Conservation (phyloP, 2,329 filamentous ascomycete genomes). For the Trichoderma asperellum region DNA sequence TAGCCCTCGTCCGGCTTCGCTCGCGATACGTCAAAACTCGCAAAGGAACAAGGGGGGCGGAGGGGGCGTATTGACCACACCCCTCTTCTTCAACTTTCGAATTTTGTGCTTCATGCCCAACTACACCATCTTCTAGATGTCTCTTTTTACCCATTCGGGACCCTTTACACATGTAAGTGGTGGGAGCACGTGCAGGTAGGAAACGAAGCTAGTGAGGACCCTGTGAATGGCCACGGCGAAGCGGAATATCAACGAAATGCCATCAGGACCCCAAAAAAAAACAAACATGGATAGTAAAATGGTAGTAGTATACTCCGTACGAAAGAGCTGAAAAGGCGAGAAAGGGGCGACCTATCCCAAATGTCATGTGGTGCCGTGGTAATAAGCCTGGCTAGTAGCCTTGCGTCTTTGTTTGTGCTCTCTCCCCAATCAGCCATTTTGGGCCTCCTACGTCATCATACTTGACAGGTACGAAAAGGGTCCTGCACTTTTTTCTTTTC, state of each 20-base stretch:
- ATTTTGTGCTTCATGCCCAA: slow-evolving; percentile 17
- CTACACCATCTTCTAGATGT: background rate
- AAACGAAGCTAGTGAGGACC: slow-evolving; percentile 1
- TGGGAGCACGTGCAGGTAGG: background rate
- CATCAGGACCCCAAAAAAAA: background rate
- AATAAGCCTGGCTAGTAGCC: slow-evolving; percentile 18
- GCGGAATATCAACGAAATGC: background rate
- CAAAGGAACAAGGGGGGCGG: background rate
- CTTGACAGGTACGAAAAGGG: background rate
- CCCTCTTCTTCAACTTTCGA: background rate
- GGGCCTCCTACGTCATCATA: slow-evolving; percentile 16
- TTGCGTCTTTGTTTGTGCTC: background rate
- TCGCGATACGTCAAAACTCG: slow-evolving; percentile 8
- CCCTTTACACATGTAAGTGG: slow-evolving; percentile 13
- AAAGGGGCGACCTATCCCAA: background rate
- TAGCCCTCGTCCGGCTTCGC: slow-evolving; percentile 15
- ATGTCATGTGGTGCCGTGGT: slow-evolving; percentile 9
- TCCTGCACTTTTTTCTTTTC: background rate
- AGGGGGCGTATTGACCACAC: background rate
- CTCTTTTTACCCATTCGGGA: background rate
- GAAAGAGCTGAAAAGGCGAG: background rate
- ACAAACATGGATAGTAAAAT: background rate
- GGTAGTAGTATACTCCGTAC: too few relatives aligned
- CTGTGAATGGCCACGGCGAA: background rate
- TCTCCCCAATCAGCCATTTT: background rate